phyloP scores from a whole-genome alignment of 441 rosid genomes.

The Mallotus japonicus region DNA sequence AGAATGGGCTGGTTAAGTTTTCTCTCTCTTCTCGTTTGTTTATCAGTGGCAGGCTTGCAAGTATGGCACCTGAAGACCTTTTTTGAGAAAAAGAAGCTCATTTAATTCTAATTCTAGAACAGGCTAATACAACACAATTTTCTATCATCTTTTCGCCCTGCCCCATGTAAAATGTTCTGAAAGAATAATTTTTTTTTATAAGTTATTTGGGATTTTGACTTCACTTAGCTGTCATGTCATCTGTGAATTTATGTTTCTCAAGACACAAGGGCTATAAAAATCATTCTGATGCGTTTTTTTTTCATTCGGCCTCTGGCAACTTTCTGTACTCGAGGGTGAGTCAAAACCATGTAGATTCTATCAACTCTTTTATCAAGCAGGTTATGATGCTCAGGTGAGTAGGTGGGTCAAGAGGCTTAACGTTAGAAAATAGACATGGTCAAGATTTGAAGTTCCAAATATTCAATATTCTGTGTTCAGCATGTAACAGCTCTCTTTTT shows the following conservation, averaged over 20 bases:
- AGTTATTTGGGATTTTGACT: conserved; percentile 3
- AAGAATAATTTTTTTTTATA: conserved; percentile 8
- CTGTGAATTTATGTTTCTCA: background rate
- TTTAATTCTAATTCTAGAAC: conserved; percentile 28
- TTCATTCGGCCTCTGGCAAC: too few relatives aligned
- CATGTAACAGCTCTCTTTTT: too few relatives aligned
- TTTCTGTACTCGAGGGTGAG: too few relatives aligned
- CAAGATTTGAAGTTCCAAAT: too few relatives aligned
- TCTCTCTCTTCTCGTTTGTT: conserved; percentile 57
- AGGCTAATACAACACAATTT: conserved; percentile 5
- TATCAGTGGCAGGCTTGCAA: conserved; percentile 76
- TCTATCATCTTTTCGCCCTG: background rate
- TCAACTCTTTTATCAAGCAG: too few relatives aligned
- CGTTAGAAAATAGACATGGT: too few relatives aligned
- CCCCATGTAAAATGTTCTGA: conserved; percentile 23
- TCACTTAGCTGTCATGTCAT: background rate
- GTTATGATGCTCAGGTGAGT: too few relatives aligned
- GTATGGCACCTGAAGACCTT: conserved; percentile 87
- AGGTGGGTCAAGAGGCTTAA: too few relatives aligned
- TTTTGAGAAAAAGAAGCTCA: conserved; percentile 84
- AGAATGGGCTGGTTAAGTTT: conserved; percentile 58
- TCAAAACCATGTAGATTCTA: too few relatives aligned
- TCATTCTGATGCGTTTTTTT: background rate
- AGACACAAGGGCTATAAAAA: background rate
- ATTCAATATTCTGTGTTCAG: too few relatives aligned